Conservation (phyloP, 345 rosid genomes). For the Odontarrhena argentea region DNA sequence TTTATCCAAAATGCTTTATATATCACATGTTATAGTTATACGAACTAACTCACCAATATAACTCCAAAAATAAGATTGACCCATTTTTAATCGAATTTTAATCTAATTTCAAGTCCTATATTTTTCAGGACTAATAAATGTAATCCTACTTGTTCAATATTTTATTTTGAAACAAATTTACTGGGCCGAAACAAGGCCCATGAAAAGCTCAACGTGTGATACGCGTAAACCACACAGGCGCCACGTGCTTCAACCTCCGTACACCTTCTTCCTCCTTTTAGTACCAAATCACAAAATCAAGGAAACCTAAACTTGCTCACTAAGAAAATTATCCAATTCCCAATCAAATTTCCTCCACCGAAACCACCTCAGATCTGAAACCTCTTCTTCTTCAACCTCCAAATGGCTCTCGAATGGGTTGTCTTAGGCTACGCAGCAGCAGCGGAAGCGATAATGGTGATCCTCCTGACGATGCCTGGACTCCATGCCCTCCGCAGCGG, state of each 20-base stretch:
- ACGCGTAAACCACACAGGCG: slow-evolving; percentile 31
- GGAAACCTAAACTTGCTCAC: slow-evolving; percentile 29
- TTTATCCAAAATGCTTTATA: no score
- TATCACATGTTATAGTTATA: no score
- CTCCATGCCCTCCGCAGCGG: slow-evolving; percentile 73
- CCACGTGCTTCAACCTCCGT: slow-evolving; percentile 33
- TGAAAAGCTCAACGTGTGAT: slow-evolving; percentile 3
- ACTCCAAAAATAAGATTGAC: no score
- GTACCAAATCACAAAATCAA: slow-evolving; percentile 22
- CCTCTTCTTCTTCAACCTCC: slow-evolving; percentile 2
- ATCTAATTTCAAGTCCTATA: no score
- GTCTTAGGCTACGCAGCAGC: slow-evolving; percentile 83
- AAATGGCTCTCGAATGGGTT: slow-evolving; percentile 95
- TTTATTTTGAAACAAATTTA: neutral
- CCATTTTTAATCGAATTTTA: no score
- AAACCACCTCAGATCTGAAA: slow-evolving; percentile 34
- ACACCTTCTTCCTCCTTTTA: neutral
- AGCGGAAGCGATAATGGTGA: slow-evolving; percentile 90
- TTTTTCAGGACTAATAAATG: no score
- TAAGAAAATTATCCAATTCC: slow-evolving; percentile 18
- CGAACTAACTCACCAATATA: no score
- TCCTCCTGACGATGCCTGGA: slow-evolving; percentile 82
- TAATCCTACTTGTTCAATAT: no score
- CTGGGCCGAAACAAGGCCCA: slow-evolving; percentile 30
- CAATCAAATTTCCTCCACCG: neutral